Base-by-base conservation (phyloP, 2,329 filamentous ascomycete genomes). In the Epichloe sp. region DNA sequence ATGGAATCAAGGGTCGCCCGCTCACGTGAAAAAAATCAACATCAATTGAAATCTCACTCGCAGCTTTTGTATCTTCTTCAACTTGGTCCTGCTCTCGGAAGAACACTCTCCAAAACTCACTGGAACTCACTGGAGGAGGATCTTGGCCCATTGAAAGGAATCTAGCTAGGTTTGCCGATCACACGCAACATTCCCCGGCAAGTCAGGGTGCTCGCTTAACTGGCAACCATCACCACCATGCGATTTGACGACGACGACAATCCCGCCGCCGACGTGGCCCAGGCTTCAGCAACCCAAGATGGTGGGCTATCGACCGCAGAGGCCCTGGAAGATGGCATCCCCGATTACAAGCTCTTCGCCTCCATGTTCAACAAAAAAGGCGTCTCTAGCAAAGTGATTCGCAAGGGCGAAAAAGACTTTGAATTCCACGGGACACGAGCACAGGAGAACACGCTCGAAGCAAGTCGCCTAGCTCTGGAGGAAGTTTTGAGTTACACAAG, bases 331-430 rank as follows among this genome's bases (percentile, higher is more conserved):
- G 90, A 95, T 59, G 86, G 90, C 65, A 79, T 83, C 2, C 88
- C 90, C 61, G 91, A 97, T 69, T 96, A 91, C 66, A 83, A 86
- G 56, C 83, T 90, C 55, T 82, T 83, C 55, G 70, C 71, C 3
- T 70, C 75, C 34, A 67, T 78, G 55, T 73, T 76, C 55, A 65
- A 70, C 54, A 77, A 78, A 61, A 69, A 71, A 49, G 69, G 71
- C 45, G 67, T 75, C 43, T 76, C 75, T 8, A 67, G 73, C 48
- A 80, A 81, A 59, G 77, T 90, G 11, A 88, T 95, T 37, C 89
- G 91, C 57, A 88, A 89, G 56, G 93, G 93, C 54, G 89, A 95
- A 65, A 98, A 98, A 68, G 93, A 98, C 70, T 98, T 96, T 65
- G 93, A 97, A 69, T 83, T 86, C 31, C 89, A 97, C 68, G 86